Evolutionary conservation across 495 filamentous ascomycete genomes (phyloP).

Genomic region (Neurospora sp.): DNA sequence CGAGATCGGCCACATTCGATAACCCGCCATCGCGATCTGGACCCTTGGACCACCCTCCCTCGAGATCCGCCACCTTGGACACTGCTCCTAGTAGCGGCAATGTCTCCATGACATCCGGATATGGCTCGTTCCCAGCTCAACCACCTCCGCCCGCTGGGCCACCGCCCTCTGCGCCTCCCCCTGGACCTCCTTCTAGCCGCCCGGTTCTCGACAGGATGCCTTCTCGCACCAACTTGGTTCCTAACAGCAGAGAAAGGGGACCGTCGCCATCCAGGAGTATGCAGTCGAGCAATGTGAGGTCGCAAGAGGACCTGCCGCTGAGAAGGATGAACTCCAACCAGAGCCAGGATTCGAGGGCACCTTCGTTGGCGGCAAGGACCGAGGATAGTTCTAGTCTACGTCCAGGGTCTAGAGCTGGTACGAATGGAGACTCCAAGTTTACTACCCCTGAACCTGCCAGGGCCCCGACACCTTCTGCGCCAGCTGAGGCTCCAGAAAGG

Average conservation of each 20-base stretch:
- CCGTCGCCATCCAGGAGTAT: slow-evolving; percentile 35
- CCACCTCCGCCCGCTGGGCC: slow-evolving; percentile 3
- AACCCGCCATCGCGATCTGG: neutral
- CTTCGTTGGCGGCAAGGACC: slow-evolving; percentile 31
- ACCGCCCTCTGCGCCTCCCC: slow-evolving; percentile 2
- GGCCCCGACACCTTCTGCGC: slow-evolving; percentile 19
- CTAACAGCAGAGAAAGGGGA: slow-evolving; percentile 18
- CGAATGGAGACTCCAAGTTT: slow-evolving; percentile 19
- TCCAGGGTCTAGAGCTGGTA: slow-evolving; percentile 38
- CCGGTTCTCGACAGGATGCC: slow-evolving; percentile 12
- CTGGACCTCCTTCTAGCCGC: neutral
- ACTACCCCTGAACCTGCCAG: slow-evolving; percentile 18
- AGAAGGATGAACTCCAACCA: slow-evolving; percentile 40
- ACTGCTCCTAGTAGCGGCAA: slow-evolving; percentile 17
- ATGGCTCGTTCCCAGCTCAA: slow-evolving; percentile 3
- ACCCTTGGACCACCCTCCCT: neutral
- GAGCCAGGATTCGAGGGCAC: slow-evolving; percentile 46
- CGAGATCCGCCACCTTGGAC: slow-evolving; percentile 17
- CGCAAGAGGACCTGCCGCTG: slow-evolving; percentile 32
- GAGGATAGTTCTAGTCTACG: slow-evolving; percentile 38
- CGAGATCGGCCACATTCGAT: neutral
- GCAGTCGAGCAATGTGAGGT: slow-evolving; percentile 28
- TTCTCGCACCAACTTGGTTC: slow-evolving; percentile 21
- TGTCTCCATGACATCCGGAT: slow-evolving; percentile 17
- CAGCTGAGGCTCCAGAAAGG: slow-evolving; percentile 36